Evolutionary conservation across 2,329 filamentous ascomycete genomes (phyloP).

Genomic region (Ploettnerulaceae sp.): DNA sequence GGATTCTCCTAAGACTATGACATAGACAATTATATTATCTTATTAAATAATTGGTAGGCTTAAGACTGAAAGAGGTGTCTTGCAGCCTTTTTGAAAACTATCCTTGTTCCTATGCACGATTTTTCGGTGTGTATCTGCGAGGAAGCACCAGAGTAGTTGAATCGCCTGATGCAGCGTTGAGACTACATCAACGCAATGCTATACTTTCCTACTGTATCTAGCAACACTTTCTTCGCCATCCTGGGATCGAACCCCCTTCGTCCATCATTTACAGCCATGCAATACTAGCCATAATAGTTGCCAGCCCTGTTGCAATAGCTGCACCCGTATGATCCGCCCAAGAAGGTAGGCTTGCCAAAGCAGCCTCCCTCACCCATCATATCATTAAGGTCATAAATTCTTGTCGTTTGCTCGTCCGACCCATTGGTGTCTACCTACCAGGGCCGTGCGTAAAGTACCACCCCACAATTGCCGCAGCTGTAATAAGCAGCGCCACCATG

Average conservation of each 20-base stretch:
- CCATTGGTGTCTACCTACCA: neutral
- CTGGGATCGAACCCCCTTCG: neutral
- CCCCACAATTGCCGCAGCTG: conserved; percentile 25
- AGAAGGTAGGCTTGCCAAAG: neutral
- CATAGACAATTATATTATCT: too few species aligned
- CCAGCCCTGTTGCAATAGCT: conserved; percentile 1
- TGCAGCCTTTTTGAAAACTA: too few species aligned
- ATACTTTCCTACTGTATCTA: too few species aligned
- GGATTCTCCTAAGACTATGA: too few species aligned
- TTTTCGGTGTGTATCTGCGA: too few species aligned
- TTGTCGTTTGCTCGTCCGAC: neutral
- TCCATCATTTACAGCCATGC: neutral
- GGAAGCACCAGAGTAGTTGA: too few species aligned
- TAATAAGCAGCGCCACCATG: conserved; percentile 23
- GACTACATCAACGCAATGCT: too few species aligned
- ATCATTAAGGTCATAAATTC: conserved; percentile 2
- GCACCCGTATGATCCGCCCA: neutral
- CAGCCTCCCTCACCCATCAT: neutral
- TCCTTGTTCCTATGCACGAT: too few species aligned
- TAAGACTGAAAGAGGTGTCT: too few species aligned
- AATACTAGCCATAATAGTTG: neutral
- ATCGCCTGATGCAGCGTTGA: too few species aligned
- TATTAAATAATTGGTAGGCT: too few species aligned
- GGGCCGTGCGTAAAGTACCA: conserved; percentile 26
- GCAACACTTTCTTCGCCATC: neutral